Evolutionary conservation across 345 rosid genomes (phyloP).

Genomic region (Anastatica hierochuntica): DNA sequence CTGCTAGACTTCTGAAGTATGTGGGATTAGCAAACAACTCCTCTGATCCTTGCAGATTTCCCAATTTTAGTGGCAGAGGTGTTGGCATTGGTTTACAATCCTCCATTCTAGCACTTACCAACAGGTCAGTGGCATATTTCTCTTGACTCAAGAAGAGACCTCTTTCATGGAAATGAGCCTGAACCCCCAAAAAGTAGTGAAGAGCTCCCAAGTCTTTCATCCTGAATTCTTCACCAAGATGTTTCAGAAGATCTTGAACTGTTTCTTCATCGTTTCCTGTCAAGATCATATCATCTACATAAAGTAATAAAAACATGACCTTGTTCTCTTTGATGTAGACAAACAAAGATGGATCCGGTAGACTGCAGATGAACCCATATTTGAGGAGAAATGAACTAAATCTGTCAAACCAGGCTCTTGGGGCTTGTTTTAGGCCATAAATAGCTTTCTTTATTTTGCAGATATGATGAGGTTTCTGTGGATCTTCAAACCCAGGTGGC

Average conservation of each 20-base stretch:
- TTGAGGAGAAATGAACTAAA: background rate
- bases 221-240: background rate
- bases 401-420: background rate
- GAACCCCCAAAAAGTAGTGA: background rate
- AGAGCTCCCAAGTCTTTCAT: background rate
- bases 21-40: background rate
- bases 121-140: background rate
- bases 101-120: background rate
- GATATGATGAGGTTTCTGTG: background rate
- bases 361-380: background rate
- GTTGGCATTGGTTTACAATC: background rate
- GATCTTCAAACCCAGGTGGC: background rate
- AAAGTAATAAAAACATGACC: background rate
- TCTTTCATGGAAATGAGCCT: background rate
- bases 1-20: background rate
- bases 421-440: background rate
- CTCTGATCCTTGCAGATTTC: background rate
- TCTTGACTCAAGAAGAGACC: background rate
- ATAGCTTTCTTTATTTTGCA: background rate
- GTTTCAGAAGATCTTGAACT: too few species aligned
- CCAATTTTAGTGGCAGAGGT: background rate
- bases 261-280: background rate
- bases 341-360: background rate
- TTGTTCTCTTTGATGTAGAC: too few species aligned
- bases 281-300: background rate